Evolutionary conservation across 2,329 filamentous ascomycete genomes (phyloP).

Genomic region (Aspergillus piperis): DNA sequence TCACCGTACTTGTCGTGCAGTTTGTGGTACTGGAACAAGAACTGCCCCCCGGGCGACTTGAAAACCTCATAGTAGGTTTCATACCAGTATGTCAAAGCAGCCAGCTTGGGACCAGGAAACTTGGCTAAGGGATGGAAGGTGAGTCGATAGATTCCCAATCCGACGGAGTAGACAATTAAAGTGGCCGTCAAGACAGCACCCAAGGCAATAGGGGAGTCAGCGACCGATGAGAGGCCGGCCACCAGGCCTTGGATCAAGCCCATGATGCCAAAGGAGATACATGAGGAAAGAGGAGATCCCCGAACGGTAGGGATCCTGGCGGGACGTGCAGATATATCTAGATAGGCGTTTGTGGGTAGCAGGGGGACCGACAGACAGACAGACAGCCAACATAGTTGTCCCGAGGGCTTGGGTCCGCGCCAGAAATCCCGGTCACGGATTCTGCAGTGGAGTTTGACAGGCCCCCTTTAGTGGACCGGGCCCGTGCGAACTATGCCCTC

Average conservation of each 20-base stretch:
- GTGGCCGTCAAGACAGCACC: background rate
- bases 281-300: background rate
- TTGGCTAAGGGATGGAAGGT: constrained; percentile 15
- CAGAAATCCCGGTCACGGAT: background rate
- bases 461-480: background rate
- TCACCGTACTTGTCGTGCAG: constrained; percentile 19
- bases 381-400: background rate
- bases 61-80: constrained; percentile 20
- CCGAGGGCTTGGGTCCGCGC: constrained; percentile 3
- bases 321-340: background rate
- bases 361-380: background rate
- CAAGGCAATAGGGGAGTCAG: background rate
- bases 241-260: constrained; percentile 4
- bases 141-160: constrained; percentile 13
- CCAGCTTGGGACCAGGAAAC: constrained; percentile 19
- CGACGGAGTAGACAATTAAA: background rate
- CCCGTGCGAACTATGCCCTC: constrained; percentile 5
- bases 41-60: constrained; percentile 15
- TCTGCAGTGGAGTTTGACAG: background rate
- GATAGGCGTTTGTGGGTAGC: background rate
- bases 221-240: background rate
- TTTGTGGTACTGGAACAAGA: constrained; percentile 19
- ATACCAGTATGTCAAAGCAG: constrained; percentile 18
- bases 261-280: background rate
- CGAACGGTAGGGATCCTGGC: background rate